Evolutionary conservation across 495 filamentous ascomycete species (phyloP), one percentile per base, ranked within the genome.

Genomic region (Trichocladium antarcticum): DNA sequence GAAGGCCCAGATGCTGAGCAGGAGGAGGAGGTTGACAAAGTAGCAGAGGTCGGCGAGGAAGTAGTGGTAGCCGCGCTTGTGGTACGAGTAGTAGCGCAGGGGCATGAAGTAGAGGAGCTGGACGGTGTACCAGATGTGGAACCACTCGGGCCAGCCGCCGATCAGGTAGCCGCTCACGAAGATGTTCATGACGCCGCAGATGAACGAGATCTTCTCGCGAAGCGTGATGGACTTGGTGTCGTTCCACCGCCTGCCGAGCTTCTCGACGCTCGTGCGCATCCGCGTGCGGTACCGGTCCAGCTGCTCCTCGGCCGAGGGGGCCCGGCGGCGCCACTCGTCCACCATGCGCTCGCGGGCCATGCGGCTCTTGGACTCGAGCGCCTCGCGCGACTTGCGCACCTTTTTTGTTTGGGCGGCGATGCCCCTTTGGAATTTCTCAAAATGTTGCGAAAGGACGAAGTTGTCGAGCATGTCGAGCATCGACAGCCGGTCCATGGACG

Each of bases 1-100:
- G 59, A 95, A 95, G 19, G 86, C 73, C 89, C 90, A 98, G 42
- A 98, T 75, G 51, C 78, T 82, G 51, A 92, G 74, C 57, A 94
- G 68, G 35, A 83, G 71, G 39, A 98, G 77, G 37, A 96, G 65
- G 64, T 98, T 98, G 70, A 94, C 88, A 57, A 97, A 98, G 68
- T 98, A 98, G 67, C 92, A 98, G 34, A 97, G 80, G 63, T 97
- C 92, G 51, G 88, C 89, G 34, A 98, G 66, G 69, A 98, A 98
- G 70, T 98, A 98, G 67, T 98, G 92, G 56, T 89, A 96, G 22
- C 89, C 92, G 42, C 79, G 80, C 55, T 81, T 79, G 54, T 86
- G 86, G 70, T 98, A 98, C 45, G 83, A 84, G 66, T 85, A 93
- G 62, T 77, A 90, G 20, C 92, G 84, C 57, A 97, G 84, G 15